phyloP scores from a whole-genome alignment of 495 filamentous ascomycete species.

The Tuber melanosporum region DNA sequence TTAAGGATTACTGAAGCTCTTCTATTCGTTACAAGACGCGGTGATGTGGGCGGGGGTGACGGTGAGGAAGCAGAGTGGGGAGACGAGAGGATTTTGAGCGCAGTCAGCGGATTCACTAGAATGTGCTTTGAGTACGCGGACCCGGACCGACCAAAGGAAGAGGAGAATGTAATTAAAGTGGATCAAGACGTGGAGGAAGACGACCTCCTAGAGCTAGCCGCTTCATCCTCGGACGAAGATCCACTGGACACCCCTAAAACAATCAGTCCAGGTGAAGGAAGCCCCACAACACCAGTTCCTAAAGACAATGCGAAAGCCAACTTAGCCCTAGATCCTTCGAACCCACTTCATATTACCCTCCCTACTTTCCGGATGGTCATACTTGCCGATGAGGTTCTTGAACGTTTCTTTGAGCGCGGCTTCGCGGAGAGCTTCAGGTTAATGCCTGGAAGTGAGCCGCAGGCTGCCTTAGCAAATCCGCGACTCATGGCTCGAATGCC shows the following conservation, averaged over 20 bases:
- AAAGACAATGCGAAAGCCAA: conserved; percentile 53
- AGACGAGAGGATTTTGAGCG: conserved; percentile 76
- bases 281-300: conserved; percentile 19
- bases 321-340: conserved; percentile 79
- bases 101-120: conserved; percentile 89
- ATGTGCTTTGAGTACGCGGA: conserved; percentile 98
- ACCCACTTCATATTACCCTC: conserved; percentile 89
- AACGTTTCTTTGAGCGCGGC: conserved; percentile 87
- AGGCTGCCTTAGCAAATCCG: conserved; percentile 36
- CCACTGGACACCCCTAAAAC: conserved; percentile 26
- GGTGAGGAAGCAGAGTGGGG: conserved; percentile 36
- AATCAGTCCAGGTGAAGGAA: neutral
- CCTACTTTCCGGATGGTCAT: conserved; percentile 99
- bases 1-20: conserved; percentile 89
- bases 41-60: conserved; percentile 67
- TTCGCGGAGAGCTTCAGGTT: conserved; percentile 68
- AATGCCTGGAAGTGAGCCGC: conserved; percentile 37
- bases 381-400: conserved; percentile 87
- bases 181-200: conserved; percentile 52
- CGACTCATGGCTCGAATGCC: conserved; percentile 46
- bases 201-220: conserved; percentile 55
- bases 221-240: conserved; percentile 30
- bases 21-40: conserved; percentile 81
- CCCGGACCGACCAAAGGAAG: conserved; percentile 64
- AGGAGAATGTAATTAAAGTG: conserved; percentile 18